Evolutionary conservation across 2,329 filamentous ascomycete species (phyloP).

Genomic region (Trichoderma breve): DNA sequence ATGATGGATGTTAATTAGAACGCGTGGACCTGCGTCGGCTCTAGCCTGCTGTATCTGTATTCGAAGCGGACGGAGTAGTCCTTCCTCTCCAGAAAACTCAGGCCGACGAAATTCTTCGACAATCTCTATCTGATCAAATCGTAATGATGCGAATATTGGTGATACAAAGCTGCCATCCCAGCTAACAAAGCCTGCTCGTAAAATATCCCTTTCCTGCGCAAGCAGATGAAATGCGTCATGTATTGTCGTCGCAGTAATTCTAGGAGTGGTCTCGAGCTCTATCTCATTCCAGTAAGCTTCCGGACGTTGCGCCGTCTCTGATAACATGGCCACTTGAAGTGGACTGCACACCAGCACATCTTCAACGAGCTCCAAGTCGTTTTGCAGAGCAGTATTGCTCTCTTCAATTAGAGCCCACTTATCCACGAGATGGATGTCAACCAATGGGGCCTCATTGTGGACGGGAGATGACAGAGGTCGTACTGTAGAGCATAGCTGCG

Average conservation of each 20-base stretch:
- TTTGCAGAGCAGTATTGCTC: conserved; percentile 21
- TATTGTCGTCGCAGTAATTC: conserved; percentile 40
- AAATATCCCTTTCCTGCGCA: conserved; percentile 57
- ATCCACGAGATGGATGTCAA: conserved; percentile 23
- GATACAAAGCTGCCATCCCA: conserved; percentile 38
- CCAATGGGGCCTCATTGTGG: neutral
- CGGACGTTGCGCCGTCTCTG: conserved; percentile 62
- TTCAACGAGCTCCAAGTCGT: conserved; percentile 33
- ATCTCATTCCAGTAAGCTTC: conserved; percentile 76
- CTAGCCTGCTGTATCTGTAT: conserved; percentile 50
- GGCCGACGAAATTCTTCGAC: conserved; percentile 38
- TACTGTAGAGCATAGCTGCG: conserved; percentile 28
- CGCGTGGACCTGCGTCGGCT: conserved; percentile 27
- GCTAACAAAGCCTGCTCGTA: conserved; percentile 72
- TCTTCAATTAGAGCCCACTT: conserved; percentile 24
- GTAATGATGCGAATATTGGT: conserved; percentile 59
- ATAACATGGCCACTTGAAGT: conserved; percentile 76
- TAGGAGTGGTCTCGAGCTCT: conserved; percentile 55
- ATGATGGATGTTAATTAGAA: conserved; percentile 68
- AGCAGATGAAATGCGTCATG: conserved; percentile 49
- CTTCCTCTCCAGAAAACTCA: conserved; percentile 39
- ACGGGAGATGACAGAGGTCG: neutral
- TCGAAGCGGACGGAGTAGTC: conserved; percentile 56
- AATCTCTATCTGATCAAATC: conserved; percentile 42
- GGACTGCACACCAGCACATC: conserved; percentile 64